Percentiles rank a stretch among this genome's conserved stretches.
Conservation (phyloP, 2,329 filamentous ascomycete genomes). For the Clarireedia homoeocarpa region DNA sequence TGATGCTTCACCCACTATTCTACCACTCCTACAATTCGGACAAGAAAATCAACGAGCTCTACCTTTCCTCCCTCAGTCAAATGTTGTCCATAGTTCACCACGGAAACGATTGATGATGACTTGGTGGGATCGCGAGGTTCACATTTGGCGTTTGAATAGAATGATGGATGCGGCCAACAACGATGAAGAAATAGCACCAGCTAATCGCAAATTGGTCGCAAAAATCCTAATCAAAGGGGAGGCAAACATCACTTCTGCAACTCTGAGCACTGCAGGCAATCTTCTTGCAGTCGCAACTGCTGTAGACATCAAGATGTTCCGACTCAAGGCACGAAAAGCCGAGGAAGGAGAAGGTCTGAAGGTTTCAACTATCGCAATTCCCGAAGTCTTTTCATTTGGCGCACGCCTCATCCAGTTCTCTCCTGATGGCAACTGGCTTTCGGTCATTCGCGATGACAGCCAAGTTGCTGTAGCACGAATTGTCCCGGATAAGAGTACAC, state of each 20-base stretch:
- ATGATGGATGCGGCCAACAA: conserved; percentile 10
- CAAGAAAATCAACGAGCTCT: conserved; percentile 76
- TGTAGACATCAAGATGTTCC: conserved; percentile 70
- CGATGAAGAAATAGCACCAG: conserved; percentile 33
- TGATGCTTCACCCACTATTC: conserved; percentile 74
- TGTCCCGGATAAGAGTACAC: conserved; percentile 27
- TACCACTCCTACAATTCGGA: conserved; percentile 70
- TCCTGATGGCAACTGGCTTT: conserved; percentile 62
- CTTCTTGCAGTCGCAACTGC: conserved; percentile 70
- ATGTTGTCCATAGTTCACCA: conserved; percentile 65
- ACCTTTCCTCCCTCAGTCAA: conserved; percentile 73
- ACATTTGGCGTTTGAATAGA: conserved; percentile 61
- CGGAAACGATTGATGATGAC: conserved; percentile 70
- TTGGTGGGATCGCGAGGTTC: conserved; percentile 87
- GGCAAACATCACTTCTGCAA: conserved; percentile 71
- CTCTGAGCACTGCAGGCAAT: conserved; percentile 63
- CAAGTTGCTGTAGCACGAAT: conserved; percentile 47
- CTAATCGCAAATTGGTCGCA: conserved; percentile 58
- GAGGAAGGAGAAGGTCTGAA: conserved; percentile 52
- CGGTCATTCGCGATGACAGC: conserved; percentile 53
- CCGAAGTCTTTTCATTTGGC: conserved; percentile 51
- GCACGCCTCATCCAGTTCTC: conserved; percentile 65
- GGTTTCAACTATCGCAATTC: conserved; percentile 62
- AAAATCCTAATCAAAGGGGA: conserved; percentile 65
- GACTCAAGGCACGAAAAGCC: conserved; percentile 46